These are phyloP conservation scores for Debaryomyces subglobosus DNA, from an alignment of 1,139 yeast genomes.

Conservation along the genomic window DNA sequence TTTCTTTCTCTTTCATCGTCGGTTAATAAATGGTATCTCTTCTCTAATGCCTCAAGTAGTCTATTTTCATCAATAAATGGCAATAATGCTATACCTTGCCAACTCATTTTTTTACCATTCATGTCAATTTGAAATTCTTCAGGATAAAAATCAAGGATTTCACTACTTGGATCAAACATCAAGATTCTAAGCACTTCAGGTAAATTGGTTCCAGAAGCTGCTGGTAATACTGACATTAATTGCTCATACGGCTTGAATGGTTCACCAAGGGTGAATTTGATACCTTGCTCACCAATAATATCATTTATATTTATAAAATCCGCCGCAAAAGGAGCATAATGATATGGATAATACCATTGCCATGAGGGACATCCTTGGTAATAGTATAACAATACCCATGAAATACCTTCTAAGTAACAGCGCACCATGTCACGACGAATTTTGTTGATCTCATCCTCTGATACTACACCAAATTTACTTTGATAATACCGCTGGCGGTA, in stretches of 20 bases:
- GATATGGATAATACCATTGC: constrained; percentile 98
- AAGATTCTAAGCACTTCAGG: constrained; percentile 83
- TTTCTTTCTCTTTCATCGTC: constrained; percentile 75
- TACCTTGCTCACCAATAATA: constrained; percentile 52
- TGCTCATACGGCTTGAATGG: constrained; percentile 96
- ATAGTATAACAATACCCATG: constrained; percentile 93
- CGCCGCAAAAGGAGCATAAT: constrained; percentile 96
- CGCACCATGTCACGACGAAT: constrained; percentile 65
- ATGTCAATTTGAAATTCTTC: constrained; percentile 86
- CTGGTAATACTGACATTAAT: constrained; percentile 96
- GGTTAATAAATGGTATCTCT: constrained; percentile 63
- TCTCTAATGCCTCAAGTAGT: constrained; percentile 65
- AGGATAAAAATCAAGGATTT: constrained; percentile 90
- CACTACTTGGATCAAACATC: constrained; percentile 81
- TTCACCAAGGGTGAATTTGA: constrained; percentile 67
- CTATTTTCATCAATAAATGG: constrained; percentile 91
- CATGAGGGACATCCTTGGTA: constrained; percentile 98
- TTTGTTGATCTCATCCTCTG: constrained; percentile 56
- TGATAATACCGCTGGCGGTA: constrained; percentile 81
- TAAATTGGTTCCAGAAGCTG: constrained; percentile 89
- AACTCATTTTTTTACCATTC: constrained; percentile 93
- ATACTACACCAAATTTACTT: constrained; percentile 65
- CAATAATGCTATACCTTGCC: constrained; percentile 91
- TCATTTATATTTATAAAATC: constrained; percentile 66
- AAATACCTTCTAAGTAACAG: constrained; percentile 88